phyloP scores from a whole-genome alignment of 768 basidiomycete species.

The Termitomyces sp. region DNA sequence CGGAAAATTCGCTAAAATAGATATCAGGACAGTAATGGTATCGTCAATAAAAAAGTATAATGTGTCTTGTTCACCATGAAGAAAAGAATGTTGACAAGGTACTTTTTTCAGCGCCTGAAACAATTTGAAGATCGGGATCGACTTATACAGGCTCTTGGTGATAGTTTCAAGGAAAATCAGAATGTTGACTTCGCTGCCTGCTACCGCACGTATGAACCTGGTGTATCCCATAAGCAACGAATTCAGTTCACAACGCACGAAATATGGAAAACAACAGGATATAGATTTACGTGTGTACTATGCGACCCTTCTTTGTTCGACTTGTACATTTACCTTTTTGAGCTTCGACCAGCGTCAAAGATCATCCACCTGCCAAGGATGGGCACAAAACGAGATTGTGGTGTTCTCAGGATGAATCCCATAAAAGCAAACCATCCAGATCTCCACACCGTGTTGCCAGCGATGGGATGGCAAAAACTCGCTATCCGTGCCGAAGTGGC shows the following conservation, averaged over 20 bases:
- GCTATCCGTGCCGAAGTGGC: slow-evolving; percentile 40
- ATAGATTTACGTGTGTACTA: slow-evolving; percentile 40
- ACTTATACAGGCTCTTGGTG: slow-evolving; percentile 26
- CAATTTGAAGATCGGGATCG: slow-evolving; percentile 23
- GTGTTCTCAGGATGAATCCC: slow-evolving; percentile 46
- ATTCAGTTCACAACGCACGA: slow-evolving; percentile 36
- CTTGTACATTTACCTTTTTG: neutral
- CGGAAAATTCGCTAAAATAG: neutral
- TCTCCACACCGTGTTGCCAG: slow-evolving; percentile 28
- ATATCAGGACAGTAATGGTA: neutral
- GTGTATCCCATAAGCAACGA: slow-evolving; percentile 32
- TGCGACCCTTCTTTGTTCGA: neutral
- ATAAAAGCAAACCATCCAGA: slow-evolving; percentile 32
- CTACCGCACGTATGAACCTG: slow-evolving; percentile 25
- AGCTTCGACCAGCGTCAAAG: slow-evolving; percentile 32
- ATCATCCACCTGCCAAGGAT: slow-evolving; percentile 39
- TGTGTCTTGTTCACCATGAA: neutral
- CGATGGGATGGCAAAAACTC: slow-evolving; percentile 31
- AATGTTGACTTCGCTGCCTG: slow-evolving; percentile 37
- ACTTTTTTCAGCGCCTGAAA: slow-evolving; percentile 19
- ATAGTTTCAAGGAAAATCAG: slow-evolving; percentile 25
- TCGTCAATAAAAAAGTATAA: slow-evolving; percentile 12
- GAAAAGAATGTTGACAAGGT: neutral
- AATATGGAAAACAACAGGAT: slow-evolving; percentile 43
- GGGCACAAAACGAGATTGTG: slow-evolving; percentile 46